Evolutionary conservation across 768 basidiomycete genomes (phyloP).

Genomic region (Tephrocybe rancida): DNA sequence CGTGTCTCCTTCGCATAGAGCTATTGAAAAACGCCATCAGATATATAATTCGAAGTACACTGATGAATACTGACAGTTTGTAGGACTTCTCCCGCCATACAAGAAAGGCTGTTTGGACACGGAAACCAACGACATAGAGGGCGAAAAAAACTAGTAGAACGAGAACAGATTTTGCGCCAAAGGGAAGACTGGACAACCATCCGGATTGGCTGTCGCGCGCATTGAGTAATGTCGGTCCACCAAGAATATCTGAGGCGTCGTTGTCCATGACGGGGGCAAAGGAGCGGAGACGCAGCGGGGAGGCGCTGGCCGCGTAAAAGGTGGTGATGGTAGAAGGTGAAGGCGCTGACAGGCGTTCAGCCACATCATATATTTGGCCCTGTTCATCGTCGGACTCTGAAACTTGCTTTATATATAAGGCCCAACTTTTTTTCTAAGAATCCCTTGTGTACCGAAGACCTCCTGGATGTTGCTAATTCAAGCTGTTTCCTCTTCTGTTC

Average conservation of each 20-base stretch:
- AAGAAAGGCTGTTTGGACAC: conserved; percentile 48
- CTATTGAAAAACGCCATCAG: conserved; percentile 39
- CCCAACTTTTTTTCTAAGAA: background rate
- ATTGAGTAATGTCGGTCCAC: conserved; percentile 49
- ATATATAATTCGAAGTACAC: conserved; percentile 4
- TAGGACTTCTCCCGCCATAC: conserved; percentile 66
- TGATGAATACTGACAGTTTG: conserved; percentile 53
- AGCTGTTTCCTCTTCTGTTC: background rate
- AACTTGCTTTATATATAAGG: conserved; percentile 11
- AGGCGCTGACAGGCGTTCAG: conserved; percentile 27
- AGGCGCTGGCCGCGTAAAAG: conserved; percentile 29
- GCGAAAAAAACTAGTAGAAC: conserved; percentile 37
- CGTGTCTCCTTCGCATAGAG: conserved; percentile 73
- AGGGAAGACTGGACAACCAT: conserved; percentile 39
- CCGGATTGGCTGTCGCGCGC: conserved; percentile 29
- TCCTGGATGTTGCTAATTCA: conserved; percentile 3
- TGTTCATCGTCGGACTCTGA: conserved; percentile 30
- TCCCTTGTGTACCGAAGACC: background rate
- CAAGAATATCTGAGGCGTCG: conserved; percentile 76
- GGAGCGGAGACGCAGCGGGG: conserved; percentile 24
- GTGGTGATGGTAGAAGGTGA: conserved; percentile 39
- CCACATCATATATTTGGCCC: conserved; percentile 35
- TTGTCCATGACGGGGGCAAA: conserved; percentile 51
- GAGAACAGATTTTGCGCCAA: conserved; percentile 39
- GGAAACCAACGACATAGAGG: conserved; percentile 36